Evolutionary conservation across 257 asterid species (phyloP).

Genomic region (Penstemon barbatus): DNA sequence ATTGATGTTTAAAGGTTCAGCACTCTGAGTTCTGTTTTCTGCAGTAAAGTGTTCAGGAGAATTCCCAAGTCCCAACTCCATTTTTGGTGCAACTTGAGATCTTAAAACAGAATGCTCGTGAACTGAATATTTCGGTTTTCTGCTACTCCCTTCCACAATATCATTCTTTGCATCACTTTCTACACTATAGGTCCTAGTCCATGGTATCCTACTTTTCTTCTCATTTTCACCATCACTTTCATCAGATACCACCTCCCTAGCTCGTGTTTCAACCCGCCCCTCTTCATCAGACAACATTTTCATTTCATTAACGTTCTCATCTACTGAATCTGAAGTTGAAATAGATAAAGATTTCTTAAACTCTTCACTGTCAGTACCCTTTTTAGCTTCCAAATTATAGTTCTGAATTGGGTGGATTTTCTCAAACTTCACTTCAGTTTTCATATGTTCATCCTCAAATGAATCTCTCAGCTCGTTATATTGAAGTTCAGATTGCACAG

Average conservation of each 20-base stretch:
- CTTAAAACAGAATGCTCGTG: constrained; percentile 17
- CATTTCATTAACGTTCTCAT: constrained; percentile 24
- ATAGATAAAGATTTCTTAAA: constrained; percentile 39
- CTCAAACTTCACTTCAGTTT: constrained; percentile 24
- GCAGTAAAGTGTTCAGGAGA: neutral
- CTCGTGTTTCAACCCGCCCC: constrained; percentile 24
- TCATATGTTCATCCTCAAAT: constrained; percentile 14
- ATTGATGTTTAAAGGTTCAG: constrained; percentile 34
- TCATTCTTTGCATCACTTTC: constrained; percentile 18
- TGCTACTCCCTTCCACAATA: constrained; percentile 25
- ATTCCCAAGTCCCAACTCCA: constrained; percentile 23
- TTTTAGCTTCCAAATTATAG: constrained; percentile 30
- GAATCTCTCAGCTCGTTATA: constrained; percentile 7
- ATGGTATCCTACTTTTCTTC: constrained; percentile 7
- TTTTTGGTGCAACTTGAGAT: constrained; percentile 23
- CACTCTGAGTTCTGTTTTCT: constrained; percentile 16
- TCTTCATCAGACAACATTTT: constrained; percentile 23
- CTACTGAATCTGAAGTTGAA: constrained; percentile 52
- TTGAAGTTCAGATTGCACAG: constrained; percentile 9
- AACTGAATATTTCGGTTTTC: constrained; percentile 21
- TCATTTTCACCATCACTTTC: constrained; percentile 44
- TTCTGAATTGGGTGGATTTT: constrained; percentile 29
- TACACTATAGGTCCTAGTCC: neutral
- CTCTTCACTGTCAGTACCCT: constrained; percentile 4
- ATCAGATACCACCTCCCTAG: constrained; percentile 33